Conservation (phyloP, 768 basidiomycete genomes). For the Jaapia argillacea region DNA sequence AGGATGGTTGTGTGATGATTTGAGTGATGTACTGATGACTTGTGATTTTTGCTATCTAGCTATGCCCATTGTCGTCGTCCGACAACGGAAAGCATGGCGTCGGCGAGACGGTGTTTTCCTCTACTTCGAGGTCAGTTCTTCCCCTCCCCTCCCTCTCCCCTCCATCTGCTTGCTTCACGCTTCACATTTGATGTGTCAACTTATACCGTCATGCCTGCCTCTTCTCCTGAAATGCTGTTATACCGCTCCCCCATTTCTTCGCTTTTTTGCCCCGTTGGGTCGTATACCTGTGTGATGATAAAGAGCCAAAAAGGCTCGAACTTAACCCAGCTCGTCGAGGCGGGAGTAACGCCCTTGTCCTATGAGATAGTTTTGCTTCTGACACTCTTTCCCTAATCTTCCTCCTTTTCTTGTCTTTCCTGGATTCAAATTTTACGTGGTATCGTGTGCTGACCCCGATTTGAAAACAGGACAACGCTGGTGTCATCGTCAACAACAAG, state of each 20-base stretch:
- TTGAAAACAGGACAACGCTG: constrained; percentile 70
- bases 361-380: too few relatives aligned
- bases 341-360: too few relatives aligned
- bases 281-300: too few relatives aligned
- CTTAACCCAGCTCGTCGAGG: too few relatives aligned
- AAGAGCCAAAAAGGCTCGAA: too few relatives aligned
- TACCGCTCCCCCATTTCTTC: too few relatives aligned
- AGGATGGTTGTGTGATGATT: not conserved
- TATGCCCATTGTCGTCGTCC: constrained; percentile 94
- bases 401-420: not conserved
- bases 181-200: too few relatives aligned
- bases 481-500: constrained; percentile 97
- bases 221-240: too few relatives aligned
- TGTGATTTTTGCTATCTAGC: constrained; percentile 35
- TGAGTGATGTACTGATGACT: constrained; percentile 3
- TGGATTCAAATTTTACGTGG: not conserved
- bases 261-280: too few relatives aligned
- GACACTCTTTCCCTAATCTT: not conserved
- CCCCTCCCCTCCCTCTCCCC: too few relatives aligned
- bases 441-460: not conserved
- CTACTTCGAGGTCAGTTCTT: constrained; percentile 75
- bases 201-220: too few relatives aligned
- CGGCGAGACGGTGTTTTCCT: constrained; percentile 98
- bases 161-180: too few relatives aligned
- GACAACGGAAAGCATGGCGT: constrained; percentile 98